phyloP scores from a whole-genome alignment of 495 filamentous ascomycete genomes.

The Daldinia decipiens region DNA sequence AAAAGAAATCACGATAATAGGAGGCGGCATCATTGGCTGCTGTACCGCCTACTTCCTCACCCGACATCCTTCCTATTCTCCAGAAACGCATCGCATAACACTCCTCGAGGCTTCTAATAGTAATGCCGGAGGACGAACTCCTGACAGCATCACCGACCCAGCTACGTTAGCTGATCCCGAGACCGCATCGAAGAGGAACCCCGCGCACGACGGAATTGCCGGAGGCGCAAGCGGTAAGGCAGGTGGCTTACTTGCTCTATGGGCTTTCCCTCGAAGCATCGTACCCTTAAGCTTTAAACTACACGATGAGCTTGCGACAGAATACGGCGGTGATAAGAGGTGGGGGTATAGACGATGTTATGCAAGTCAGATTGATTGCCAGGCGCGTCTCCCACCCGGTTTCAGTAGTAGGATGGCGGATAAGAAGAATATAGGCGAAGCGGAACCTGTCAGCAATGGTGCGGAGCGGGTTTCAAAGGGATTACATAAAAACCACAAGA shows the following conservation, averaged over 20 bases:
- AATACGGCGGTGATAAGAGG: slow-evolving; percentile 75
- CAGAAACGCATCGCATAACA: slow-evolving; percentile 74
- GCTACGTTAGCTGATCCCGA: slow-evolving; percentile 45
- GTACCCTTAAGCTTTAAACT: slow-evolving; percentile 80
- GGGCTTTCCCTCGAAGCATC: slow-evolving; percentile 84
- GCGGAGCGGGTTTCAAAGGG: slow-evolving; percentile 30
- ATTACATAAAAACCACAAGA: slow-evolving; percentile 46
- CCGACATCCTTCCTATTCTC: slow-evolving; percentile 79
- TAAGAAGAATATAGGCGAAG: slow-evolving; percentile 41
- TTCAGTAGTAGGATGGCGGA: background rate
- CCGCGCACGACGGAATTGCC: slow-evolving; percentile 68
- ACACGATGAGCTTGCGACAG: slow-evolving; percentile 78
- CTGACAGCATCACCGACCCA: slow-evolving; percentile 47
- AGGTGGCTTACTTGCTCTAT: slow-evolving; percentile 81
- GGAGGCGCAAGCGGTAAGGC: slow-evolving; percentile 92
- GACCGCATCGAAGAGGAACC: slow-evolving; percentile 46
- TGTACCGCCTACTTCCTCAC: slow-evolving; percentile 88
- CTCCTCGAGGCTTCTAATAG: slow-evolving; percentile 79
- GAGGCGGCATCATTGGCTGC: slow-evolving; percentile 88
- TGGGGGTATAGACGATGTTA: slow-evolving; percentile 87
- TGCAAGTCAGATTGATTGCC: slow-evolving; percentile 70
- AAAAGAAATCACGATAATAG: slow-evolving; percentile 57
- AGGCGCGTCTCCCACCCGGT: slow-evolving; percentile 49
- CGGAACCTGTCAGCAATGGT: slow-evolving; percentile 1
- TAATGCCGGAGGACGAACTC: slow-evolving; percentile 48